phyloP scores from a whole-genome alignment of 2,329 filamentous ascomycete species.

The Sporothrix schenckii region DNA sequence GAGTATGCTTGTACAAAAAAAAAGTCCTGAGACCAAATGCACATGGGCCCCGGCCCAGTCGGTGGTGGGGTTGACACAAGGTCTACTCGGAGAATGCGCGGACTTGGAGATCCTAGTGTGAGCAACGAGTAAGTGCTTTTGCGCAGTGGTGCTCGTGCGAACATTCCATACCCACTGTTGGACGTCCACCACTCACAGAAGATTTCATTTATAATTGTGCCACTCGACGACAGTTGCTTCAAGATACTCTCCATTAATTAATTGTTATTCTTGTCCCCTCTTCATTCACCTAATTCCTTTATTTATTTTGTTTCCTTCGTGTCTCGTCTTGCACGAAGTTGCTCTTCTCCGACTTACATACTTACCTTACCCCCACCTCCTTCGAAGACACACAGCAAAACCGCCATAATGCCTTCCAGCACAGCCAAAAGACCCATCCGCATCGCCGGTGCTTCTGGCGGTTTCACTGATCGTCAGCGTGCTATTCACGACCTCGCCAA shows the following conservation, averaged over 20 bases:
- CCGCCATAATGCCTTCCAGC: conserved; percentile 27
- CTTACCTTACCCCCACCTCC: neutral
- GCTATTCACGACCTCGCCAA: conserved; percentile 49
- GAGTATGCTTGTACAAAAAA: conserved; percentile 12
- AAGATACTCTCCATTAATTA: conserved; percentile 3
- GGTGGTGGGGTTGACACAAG: conserved; percentile 1
- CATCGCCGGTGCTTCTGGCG: conserved; percentile 49
- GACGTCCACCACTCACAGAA: conserved; percentile 3
- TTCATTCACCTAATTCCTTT: neutral
- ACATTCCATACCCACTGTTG: neutral
- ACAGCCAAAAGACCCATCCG: conserved; percentile 44
- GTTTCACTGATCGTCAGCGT: conserved; percentile 49
- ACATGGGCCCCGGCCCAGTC: conserved; percentile 13
- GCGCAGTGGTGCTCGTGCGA: conserved; percentile 10
- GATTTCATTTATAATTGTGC: conserved; percentile 12
- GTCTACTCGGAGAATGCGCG: conserved; percentile 6
- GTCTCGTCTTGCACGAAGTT: neutral
- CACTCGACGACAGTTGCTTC: neutral
- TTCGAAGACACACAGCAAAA: neutral
- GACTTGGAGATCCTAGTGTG: conserved; percentile 27
- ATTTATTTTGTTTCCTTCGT: neutral
- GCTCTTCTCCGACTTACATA: conserved; percentile 17
- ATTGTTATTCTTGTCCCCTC: conserved; percentile 19
- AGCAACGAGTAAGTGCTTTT: conserved; percentile 2
- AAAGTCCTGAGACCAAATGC: conserved; percentile 27